Percentiles rank a stretch among this genome's conserved stretches.
Conservation (phyloP, 305 asterid species). For the Fraxinus ornus region DNA sequence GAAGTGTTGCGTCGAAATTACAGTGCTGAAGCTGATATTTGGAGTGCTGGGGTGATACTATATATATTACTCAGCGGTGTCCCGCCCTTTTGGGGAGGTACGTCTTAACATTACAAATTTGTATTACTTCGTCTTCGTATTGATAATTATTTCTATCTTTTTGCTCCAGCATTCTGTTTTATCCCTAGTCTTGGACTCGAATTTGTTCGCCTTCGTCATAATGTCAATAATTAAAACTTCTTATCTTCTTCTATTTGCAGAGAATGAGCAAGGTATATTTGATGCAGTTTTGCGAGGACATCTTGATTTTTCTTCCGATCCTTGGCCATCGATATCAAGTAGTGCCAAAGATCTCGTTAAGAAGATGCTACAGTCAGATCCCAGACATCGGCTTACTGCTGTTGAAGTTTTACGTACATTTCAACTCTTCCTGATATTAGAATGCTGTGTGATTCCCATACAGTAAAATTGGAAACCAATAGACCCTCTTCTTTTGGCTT, state of each 20-base stretch:
- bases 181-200: not conserved
- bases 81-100: conserved; percentile 98
- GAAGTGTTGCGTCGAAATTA: conserved; percentile 82
- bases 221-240: not conserved
- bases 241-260: conserved; percentile 40
- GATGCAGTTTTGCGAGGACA: conserved; percentile 75
- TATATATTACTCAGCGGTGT: conserved; percentile 83
- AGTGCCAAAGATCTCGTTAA: conserved; percentile 94
- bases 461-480: not conserved
- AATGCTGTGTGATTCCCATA: not conserved
- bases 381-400: conserved; percentile 66
- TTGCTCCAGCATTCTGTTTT: not conserved
- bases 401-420: conserved; percentile 74
- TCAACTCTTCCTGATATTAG: conserved; percentile 5
- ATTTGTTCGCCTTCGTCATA: not conserved
- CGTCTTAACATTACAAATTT: not conserved
- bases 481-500: not conserved
- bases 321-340: conserved; percentile 93
- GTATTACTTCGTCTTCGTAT: not conserved
- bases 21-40: conserved; percentile 85
- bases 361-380: conserved; percentile 89
- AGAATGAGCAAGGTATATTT: conserved; percentile 78
- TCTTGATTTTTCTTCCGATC: conserved; percentile 79
- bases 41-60: conserved; percentile 94
- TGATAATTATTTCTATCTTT: not conserved